phyloP scores from a whole-genome alignment of 495 filamentous ascomycete species.

The Antarctomyces pellizariae region DNA sequence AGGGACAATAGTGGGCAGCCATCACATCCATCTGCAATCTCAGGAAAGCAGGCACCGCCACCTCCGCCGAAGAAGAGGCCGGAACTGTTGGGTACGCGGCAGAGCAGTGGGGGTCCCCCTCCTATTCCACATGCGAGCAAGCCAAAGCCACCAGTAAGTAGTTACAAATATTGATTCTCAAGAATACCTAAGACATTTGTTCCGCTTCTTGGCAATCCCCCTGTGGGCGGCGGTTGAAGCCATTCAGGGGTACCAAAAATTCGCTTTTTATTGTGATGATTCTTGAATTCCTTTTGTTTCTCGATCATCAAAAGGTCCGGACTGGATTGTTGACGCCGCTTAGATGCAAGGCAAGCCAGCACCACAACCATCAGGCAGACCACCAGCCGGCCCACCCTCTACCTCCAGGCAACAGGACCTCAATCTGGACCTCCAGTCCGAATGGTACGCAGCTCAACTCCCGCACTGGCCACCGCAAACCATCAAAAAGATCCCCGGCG shows the following conservation, averaged over 20 bases:
- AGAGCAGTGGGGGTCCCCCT: slow-evolving; percentile 17
- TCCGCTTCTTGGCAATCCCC: not conserved
- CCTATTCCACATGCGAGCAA: slow-evolving; percentile 21
- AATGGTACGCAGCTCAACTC: slow-evolving; percentile 17
- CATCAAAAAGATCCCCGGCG: slow-evolving; percentile 9
- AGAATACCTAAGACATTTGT: not conserved
- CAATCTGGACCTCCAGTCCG: slow-evolving; percentile 15
- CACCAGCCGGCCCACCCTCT: slow-evolving; percentile 3
- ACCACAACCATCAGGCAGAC: slow-evolving; percentile 4
- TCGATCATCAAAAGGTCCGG: not conserved
- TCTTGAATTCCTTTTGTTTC: too few relatives aligned
- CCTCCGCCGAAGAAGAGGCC: slow-evolving; percentile 44
- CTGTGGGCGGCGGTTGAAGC: not conserved
- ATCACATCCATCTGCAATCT: slow-evolving; percentile 6
- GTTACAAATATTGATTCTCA: slow-evolving; percentile 3
- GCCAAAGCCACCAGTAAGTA: slow-evolving; percentile 13
- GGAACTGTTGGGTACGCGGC: slow-evolving; percentile 9
- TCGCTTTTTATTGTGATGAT: too few relatives aligned
- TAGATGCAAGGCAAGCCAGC: slow-evolving; percentile 2
- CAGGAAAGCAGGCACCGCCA: slow-evolving; percentile 38
- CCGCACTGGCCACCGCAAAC: slow-evolving; percentile 12
- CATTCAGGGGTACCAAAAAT: too few relatives aligned
- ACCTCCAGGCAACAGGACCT: slow-evolving; percentile 13
- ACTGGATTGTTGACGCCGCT: not conserved
- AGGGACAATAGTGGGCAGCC: slow-evolving; percentile 2